Percentiles rank a stretch among this genome's conserved stretches.
These are phyloP conservation scores for Ramularia collo-cygni DNA, from an alignment of 2,329 filamentous ascomycete species.

Conservation along the genomic window DNA sequence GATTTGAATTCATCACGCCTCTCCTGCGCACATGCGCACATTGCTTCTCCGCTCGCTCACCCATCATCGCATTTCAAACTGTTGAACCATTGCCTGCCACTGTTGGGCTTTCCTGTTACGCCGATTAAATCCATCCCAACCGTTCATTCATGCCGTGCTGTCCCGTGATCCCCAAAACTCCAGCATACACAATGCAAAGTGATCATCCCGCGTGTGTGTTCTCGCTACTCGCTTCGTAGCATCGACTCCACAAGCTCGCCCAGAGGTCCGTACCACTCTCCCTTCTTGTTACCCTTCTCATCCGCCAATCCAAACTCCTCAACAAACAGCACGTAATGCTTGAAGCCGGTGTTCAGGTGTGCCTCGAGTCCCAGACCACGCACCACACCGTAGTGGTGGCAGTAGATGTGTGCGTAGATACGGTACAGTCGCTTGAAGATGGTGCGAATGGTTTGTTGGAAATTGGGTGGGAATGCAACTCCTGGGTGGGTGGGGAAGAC, in stretches of 20 bases:
- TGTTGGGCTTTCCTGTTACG: too few species aligned
- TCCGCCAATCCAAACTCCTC: constrained; percentile 90
- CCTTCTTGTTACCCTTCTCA: constrained; percentile 54
- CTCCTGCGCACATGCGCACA: too few species aligned
- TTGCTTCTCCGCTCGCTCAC: too few species aligned
- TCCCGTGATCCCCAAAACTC: too few species aligned
- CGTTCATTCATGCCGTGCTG: too few species aligned
- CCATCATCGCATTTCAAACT: too few species aligned
- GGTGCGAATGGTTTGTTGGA: constrained; percentile 87
- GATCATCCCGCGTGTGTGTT: too few species aligned
- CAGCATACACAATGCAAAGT: too few species aligned
- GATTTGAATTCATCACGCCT: too few species aligned
- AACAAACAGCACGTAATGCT: constrained; percentile 98
- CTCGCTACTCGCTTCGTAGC: constrained; percentile 91
- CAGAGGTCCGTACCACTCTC: constrained; percentile 93
- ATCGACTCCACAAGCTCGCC: constrained; percentile 97
- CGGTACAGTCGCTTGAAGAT: constrained; percentile 99
- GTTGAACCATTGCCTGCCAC: too few species aligned
- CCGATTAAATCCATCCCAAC: too few species aligned
- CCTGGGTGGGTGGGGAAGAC: constrained; percentile 71
- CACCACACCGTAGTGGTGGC: constrained; percentile 95
- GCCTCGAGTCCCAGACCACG: constrained; percentile 92
- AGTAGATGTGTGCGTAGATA: constrained; percentile 96
- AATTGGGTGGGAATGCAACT: constrained; percentile 86
- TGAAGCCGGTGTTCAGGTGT: constrained; percentile 98